Evolutionary conservation across 2,329 filamentous ascomycete genomes (phyloP), one percentile per base, ranked within the genome.

Genomic region (Arthroderma uncinatum): DNA sequence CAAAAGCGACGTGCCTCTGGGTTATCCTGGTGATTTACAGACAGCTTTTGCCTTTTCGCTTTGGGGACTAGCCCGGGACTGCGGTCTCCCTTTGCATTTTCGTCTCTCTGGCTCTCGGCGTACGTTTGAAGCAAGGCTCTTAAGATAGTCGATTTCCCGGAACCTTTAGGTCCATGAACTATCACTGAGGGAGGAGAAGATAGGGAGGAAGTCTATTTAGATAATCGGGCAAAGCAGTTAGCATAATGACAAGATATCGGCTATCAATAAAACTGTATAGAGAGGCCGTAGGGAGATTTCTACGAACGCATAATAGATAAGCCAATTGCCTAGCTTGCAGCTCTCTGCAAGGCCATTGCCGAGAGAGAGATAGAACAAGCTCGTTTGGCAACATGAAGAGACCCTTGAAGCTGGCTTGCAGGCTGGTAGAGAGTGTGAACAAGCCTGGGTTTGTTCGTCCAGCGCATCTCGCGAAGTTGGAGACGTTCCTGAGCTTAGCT

Each of bases 161-260:
- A 95, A 1, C 89, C 86, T 65, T 91, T 84, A 30, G 90, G 82
- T 54, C 93, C 93, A 70, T 97, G 84, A 53, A 94, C 71, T 21
- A 96, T 83, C 9, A 96, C 70, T 59, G 87, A 87, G 9, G 82
- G 77, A 57, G 86, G 87, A 57, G 82, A 84, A 30, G 87, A 84
- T n/a, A 84, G 61, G 14, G 58, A 37, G 42, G 67, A 65, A 72
- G 74, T 53, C 60, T 54, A 30, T n/a, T 57, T 23, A 2, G 30
- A 50, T 33, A 53, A 54, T 47, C 54, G 14, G 1, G 50, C 19
- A 19, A 14, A 39, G 52, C 34, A 42, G 36, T 30, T 19, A 40
- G 52, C 16, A 19, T 23, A 47, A 16, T 39, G 39, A 28, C 6
- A 39, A 53, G 37, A 14, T 8, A 37, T 34, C 12, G 37, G 33